Base-by-base conservation (phyloP, 2,329 filamentous ascomycete species). In the Cercospora zeina region DNA sequence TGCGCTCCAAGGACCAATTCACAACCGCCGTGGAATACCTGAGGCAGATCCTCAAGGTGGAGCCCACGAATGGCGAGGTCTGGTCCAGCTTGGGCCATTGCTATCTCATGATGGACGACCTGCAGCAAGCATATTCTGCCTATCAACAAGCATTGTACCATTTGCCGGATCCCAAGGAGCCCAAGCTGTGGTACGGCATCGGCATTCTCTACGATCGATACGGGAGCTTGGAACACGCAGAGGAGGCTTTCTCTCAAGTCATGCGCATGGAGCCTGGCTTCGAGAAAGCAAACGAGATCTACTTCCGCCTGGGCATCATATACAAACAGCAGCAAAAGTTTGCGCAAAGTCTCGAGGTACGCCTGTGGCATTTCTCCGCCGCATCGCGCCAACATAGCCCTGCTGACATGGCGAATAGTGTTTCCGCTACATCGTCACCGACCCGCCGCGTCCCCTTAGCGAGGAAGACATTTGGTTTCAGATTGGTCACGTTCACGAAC, bases 401-500 rank as follows among this genome's bases (percentile, higher is more conserved):
- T 53, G 60, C 72, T 74, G 61, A 74, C 65, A 50, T 9, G 16
- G 6, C 9, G 10, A n/a, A 8, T 56, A 97, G 91, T 97, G 95
- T 81, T 99, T 99, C 81, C 95, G 95, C 78, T 97, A 96, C 75
- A 99, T 99, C 69, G 93, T 97, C 66, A 89, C 86, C 69, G 93
- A 96, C 58, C 93, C 95, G 30, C 95, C 95, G 2, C 88, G 91
- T 3, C 95, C 95, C 2, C 78, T 99, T 70, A 97, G 93, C 0
- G 93, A 97, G 76, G 93, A 97, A 76, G 95, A 99, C 71, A 99
- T 99, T 64, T 97, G 93, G 93, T 99, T 99, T 81, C 95, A 99
- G 77, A 97, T 99, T 73, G 95, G 95, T 27, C 95, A 99, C 76
- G 95, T 99, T 54, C 93, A 99, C 72, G 95, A 99, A 75, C 95